Conservation (phyloP, 768 basidiomycete genomes). For the Obba rivulosa region DNA sequence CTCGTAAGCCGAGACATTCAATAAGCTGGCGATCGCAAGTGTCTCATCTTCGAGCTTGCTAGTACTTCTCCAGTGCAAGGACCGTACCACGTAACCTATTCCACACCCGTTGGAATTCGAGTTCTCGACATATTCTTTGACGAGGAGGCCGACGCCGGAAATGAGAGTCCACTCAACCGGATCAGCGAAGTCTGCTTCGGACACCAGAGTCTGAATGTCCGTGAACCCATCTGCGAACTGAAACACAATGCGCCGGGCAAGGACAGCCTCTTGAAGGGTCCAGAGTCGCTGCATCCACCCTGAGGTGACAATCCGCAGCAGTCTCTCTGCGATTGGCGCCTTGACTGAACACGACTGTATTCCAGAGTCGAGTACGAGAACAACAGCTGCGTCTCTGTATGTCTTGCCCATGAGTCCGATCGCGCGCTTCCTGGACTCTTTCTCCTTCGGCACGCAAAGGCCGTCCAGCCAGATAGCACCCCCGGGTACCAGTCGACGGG, state of each 20-base stretch:
- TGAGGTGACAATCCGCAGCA: neutral
- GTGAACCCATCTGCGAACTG: neutral
- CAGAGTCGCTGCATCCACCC: neutral
- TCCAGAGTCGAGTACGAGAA: conserved; percentile 2
- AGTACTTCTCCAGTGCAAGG: neutral
- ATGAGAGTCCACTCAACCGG: too few species aligned
- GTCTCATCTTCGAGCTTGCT: conserved; percentile 2
- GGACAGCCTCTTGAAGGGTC: conserved; percentile 1
- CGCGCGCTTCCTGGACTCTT: neutral
- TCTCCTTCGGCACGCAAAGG: conserved; percentile 1
- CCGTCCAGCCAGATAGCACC: conserved; percentile 5
- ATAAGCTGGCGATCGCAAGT: neutral
- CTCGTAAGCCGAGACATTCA: neutral
- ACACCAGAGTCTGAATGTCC: too few species aligned
- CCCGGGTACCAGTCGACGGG: neutral
- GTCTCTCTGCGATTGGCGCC: neutral
- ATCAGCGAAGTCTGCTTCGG: too few species aligned
- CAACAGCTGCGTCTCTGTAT: neutral
- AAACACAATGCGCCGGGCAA: neutral
- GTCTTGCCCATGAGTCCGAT: conserved; percentile 6
- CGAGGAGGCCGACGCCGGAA: too few species aligned
- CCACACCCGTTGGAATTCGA: too few species aligned
- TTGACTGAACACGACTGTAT: neutral
- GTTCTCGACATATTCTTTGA: too few species aligned
- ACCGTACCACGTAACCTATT: neutral